These are phyloP conservation scores for Thelonectria rubi DNA, from an alignment of 2,329 filamentous ascomycete species.

Conservation along the genomic window DNA sequence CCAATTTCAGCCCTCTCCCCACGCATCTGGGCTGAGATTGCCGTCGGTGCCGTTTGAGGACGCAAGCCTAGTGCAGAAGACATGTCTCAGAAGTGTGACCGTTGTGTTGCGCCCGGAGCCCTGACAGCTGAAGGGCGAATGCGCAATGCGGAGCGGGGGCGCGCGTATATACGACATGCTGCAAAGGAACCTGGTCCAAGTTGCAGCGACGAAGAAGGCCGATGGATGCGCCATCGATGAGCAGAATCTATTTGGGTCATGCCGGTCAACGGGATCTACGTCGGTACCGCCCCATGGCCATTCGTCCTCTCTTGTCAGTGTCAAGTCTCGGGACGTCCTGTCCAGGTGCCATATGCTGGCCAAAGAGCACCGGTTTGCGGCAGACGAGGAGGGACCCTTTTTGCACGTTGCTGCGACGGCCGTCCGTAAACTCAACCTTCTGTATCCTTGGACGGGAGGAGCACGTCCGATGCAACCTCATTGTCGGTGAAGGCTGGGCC, in stretches of 20 bases:
- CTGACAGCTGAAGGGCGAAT: conserved; percentile 30
- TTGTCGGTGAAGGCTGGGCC: conserved; percentile 20
- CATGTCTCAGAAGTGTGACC: conserved; percentile 41
- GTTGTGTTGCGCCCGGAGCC: conserved; percentile 33
- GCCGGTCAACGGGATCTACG: conserved; percentile 24
- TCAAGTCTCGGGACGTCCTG: conserved; percentile 1
- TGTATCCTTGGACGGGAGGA: conserved; percentile 1
- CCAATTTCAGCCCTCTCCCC: conserved; percentile 29
- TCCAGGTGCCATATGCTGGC: conserved; percentile 17
- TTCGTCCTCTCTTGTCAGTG: conserved; percentile 13
- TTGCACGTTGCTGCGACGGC: neutral
- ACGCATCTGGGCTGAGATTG: conserved; percentile 41
- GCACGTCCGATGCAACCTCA: conserved; percentile 8
- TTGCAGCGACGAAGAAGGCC: conserved; percentile 3
- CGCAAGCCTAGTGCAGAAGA: conserved; percentile 33
- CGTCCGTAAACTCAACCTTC: no score
- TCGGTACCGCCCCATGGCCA: conserved; percentile 18
- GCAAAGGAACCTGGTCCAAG: conserved; percentile 26
- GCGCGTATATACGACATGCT: conserved; percentile 27
- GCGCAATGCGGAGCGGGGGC: conserved; percentile 26
- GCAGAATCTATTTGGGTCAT: conserved; percentile 16
- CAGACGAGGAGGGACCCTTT: conserved; percentile 7
- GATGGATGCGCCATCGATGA: conserved; percentile 8
- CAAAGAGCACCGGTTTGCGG: conserved; percentile 11
- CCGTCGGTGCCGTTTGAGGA: conserved; percentile 42